Conservation (phyloP, 108 stramenopile genomes). For the Mayamaea pseudoterrestris region DNA sequence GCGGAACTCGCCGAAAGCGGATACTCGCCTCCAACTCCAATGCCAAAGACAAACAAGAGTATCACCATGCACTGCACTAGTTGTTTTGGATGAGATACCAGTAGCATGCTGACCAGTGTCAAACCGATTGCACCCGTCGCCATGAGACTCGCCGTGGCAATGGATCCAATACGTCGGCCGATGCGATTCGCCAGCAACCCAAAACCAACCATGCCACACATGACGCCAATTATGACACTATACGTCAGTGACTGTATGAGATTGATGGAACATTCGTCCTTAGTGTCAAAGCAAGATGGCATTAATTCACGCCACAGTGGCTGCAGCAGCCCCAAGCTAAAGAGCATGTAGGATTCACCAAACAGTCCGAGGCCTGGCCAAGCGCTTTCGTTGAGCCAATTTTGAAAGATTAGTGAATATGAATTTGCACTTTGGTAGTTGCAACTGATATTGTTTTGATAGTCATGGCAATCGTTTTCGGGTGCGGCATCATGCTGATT, state of each 20-base stretch:
- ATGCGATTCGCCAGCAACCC: slow-evolving; percentile 34
- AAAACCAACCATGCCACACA: slow-evolving; percentile 44
- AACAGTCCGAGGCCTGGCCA: slow-evolving; percentile 74
- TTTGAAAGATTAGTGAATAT: no score
- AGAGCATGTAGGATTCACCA: slow-evolving; percentile 71
- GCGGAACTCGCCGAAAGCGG: slow-evolving; percentile 46
- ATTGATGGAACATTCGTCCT: not conserved
- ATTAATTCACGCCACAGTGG: slow-evolving; percentile 51
- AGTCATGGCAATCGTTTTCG: no score
- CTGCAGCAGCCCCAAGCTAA: slow-evolving; percentile 50
- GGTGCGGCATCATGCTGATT: no score
- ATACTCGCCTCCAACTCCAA: slow-evolving; percentile 73
- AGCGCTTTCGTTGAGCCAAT: no score
- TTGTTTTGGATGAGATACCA: not conserved
- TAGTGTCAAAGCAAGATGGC: slow-evolving; percentile 20
- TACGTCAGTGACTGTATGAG: slow-evolving; percentile 34
- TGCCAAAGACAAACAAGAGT: slow-evolving; percentile 44
- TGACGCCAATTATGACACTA: slow-evolving; percentile 48
- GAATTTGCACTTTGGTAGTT: no score
- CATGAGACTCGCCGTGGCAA: slow-evolving; percentile 51
- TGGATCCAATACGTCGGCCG: slow-evolving; percentile 42
- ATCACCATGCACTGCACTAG: slow-evolving; percentile 13
- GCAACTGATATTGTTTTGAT: no score
- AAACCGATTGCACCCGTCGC: slow-evolving; percentile 16
- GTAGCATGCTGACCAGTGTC: slow-evolving; percentile 11